phyloP scores from a whole-genome alignment of 345 rosid genomes.

The Syzygium aromaticum region DNA sequence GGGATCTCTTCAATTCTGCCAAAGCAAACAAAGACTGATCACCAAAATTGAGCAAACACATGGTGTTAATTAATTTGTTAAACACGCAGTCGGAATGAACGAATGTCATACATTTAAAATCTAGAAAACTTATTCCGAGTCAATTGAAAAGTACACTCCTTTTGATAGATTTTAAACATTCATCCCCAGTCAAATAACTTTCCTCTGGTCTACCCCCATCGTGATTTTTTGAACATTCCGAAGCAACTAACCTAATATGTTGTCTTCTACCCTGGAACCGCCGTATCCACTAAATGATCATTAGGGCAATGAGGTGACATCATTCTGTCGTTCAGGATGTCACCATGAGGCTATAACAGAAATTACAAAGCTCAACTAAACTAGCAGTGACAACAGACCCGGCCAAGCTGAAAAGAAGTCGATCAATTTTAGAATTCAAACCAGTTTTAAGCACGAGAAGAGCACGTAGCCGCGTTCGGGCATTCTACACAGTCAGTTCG shows the following conservation, averaged over 20 bases:
- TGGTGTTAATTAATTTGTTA: not conserved
- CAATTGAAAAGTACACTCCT: not conserved
- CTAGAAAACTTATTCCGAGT: not conserved
- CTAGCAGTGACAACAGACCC: not conserved
- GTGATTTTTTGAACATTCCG: not conserved
- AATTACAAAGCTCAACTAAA: not conserved
- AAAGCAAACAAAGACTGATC: not conserved
- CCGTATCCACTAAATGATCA: not conserved
- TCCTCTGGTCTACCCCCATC: not conserved
- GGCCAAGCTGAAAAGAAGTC: not conserved
- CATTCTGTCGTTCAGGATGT: not conserved
- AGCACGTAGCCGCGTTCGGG: not conserved
- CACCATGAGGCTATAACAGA: not conserved
- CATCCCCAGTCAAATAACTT: not conserved
- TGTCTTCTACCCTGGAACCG: not conserved
- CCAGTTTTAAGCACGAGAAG: not conserved
- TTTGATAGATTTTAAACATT: not conserved
- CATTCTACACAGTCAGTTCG: not conserved
- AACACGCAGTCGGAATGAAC: not conserved
- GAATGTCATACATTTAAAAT: not conserved
- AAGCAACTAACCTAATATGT: not conserved
- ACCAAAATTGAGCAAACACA: not conserved
- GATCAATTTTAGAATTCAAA: not conserved
- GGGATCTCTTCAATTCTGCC: slow-evolving; percentile 91
- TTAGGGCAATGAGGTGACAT: not conserved